These are phyloP conservation scores for Ceratocystis cubensis DNA, from an alignment of 2,329 filamentous ascomycete genomes.

Conservation along the genomic window DNA sequence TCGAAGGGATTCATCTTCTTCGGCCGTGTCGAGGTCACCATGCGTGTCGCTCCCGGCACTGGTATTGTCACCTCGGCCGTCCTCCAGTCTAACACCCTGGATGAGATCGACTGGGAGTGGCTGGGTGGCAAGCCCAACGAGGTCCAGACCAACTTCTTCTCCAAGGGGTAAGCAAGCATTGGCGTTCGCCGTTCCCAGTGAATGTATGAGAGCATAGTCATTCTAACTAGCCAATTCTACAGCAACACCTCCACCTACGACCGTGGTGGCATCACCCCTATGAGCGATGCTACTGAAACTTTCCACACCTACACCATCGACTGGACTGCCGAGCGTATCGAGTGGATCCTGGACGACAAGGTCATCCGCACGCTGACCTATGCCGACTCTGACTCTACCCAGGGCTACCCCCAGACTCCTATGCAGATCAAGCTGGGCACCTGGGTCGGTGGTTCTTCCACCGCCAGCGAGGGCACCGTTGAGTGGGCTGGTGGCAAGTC, in stretches of 20 bases:
- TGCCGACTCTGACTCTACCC: slow-evolving; percentile 44
- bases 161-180: slow-evolving; percentile 41
- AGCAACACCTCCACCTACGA: slow-evolving; percentile 49
- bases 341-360: slow-evolving; percentile 52
- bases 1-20: slow-evolving; percentile 93
- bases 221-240: slow-evolving; percentile 2
- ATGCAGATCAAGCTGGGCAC: slow-evolving; percentile 58
- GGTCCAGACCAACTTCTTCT: slow-evolving; percentile 81
- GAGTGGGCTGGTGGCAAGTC: slow-evolving; percentile 51
- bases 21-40: slow-evolving; percentile 65
- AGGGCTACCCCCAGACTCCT: slow-evolving; percentile 58
- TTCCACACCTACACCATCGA: slow-evolving; percentile 56
- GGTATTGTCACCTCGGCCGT: slow-evolving; percentile 87
- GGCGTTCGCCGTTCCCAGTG: too few relatives aligned
- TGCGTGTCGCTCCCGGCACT: slow-evolving; percentile 65
- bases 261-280: slow-evolving; percentile 45
- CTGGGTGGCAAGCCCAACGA: slow-evolving; percentile 60
- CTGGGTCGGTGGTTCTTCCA: slow-evolving; percentile 48
- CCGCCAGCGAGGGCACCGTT: slow-evolving; percentile 58
- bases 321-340: slow-evolving; percentile 52
- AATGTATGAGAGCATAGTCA: neutral
- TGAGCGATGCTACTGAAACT: slow-evolving; percentile 37
- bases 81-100: slow-evolving; percentile 74
- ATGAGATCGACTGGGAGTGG: slow-evolving; percentile 97
- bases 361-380: slow-evolving; percentile 50